phyloP scores from a whole-genome alignment of 441 rosid genomes.

The Adansonia grandidieri region DNA sequence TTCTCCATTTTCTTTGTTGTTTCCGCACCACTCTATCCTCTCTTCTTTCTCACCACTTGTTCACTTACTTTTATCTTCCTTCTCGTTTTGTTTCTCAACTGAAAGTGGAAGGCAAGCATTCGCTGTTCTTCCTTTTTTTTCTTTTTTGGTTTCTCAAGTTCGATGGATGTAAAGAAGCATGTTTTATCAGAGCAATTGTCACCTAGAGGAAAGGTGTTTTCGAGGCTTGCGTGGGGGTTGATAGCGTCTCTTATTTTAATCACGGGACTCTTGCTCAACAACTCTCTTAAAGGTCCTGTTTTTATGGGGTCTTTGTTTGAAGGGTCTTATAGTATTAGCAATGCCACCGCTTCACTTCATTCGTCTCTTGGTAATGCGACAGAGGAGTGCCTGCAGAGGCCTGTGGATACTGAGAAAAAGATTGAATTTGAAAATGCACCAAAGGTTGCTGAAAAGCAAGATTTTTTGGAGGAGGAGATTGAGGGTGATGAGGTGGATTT shows the following conservation, averaged over 20 bases:
- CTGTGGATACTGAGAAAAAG: not conserved
- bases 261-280: constrained; percentile 45
- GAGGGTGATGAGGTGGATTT: constrained; percentile 7
- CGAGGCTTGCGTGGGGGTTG: constrained; percentile 55
- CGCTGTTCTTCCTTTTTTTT: not conserved
- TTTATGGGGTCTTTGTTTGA: constrained; percentile 49
- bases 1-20: not conserved
- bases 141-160: not conserved
- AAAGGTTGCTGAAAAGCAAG: not conserved
- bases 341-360: constrained; percentile 41
- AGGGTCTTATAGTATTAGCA: constrained; percentile 40
- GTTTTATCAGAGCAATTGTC: constrained; percentile 53
- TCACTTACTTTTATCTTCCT: not conserved
- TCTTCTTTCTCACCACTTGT: not conserved
- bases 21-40: not conserved
- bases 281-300: constrained; percentile 45
- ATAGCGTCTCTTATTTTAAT: constrained; percentile 50
- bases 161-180: constrained; percentile 52
- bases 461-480: not conserved
- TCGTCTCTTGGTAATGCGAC: constrained; percentile 18
- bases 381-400: too few relatives aligned
- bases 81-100: not conserved
- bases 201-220: constrained; percentile 45
- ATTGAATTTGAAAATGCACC: not conserved
- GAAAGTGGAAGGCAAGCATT: not conserved